Percentiles rank a stretch among this genome's conserved stretches.
phyloP scores from a whole-genome alignment of 208 protist genomes.

The Leishmania amazonensis region DNA sequence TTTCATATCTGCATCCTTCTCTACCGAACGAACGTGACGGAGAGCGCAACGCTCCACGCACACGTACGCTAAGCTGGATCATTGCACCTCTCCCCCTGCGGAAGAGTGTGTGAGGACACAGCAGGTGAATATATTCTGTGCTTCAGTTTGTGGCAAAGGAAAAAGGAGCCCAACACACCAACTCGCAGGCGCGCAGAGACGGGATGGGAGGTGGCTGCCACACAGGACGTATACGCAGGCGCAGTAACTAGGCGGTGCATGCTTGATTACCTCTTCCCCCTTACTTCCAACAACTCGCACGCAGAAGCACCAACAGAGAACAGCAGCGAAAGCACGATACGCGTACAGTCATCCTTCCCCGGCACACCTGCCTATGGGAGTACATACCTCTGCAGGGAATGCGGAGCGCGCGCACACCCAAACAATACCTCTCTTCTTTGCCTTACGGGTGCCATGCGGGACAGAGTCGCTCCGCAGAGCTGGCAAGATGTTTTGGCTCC shows the following conservation, averaged over 20 bases:
- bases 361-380: neutral
- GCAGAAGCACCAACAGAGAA: neutral
- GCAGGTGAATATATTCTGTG: neutral
- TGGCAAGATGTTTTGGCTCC: neutral
- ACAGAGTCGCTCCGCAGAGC: neutral
- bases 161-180: neutral
- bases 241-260: neutral
- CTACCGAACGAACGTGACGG: neutral
- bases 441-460: neutral
- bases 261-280: neutral
- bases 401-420: neutral
- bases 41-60: neutral
- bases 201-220: neutral
- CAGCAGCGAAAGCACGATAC: neutral
- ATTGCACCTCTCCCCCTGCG: neutral
- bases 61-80: neutral
- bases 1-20: neutral
- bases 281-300: neutral
- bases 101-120: neutral
- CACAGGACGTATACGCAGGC: neutral
- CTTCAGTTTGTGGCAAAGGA: neutral
- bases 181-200: neutral
- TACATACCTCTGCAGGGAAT: neutral
- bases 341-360: neutral
- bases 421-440: neutral